Conservation (phyloP, 352 stramenopile species). For the Thraustotheca clavata region DNA sequence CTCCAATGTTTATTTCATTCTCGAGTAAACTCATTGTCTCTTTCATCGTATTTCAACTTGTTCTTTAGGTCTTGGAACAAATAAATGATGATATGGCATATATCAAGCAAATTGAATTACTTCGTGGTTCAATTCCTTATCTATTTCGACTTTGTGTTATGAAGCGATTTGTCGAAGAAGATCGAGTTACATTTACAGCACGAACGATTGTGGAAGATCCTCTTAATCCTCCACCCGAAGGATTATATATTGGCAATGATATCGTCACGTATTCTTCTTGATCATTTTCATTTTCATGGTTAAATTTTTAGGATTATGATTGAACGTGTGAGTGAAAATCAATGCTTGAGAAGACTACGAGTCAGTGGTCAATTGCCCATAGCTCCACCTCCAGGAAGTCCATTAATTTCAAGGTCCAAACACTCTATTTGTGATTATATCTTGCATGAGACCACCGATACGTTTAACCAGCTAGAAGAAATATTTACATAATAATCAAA, state of each 20-base stretch:
- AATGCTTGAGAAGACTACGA: neutral
- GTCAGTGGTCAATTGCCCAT: neutral
- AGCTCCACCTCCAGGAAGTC: neutral
- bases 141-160: neutral
- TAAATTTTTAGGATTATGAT: neutral
- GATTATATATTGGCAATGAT: neutral
- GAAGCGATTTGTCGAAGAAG: slow-evolving; percentile 15
- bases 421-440: neutral
- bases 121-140: neutral
- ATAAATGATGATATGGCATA: neutral
- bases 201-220: slow-evolving; percentile 9
- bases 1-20: neutral
- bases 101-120: neutral
- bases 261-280: neutral
- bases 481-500: neutral
- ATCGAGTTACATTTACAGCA: slow-evolving; percentile 9
- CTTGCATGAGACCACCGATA: neutral
- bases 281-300: neutral
- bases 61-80: neutral
- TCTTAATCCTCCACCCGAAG: neutral
- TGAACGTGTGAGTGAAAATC: neutral
- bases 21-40: neutral
- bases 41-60: too few species aligned
- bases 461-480: neutral
- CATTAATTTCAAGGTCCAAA: neutral